phyloP scores from a whole-genome alignment of 2,329 filamentous ascomycete genomes.

The Cryoendolithus antarcticus region DNA sequence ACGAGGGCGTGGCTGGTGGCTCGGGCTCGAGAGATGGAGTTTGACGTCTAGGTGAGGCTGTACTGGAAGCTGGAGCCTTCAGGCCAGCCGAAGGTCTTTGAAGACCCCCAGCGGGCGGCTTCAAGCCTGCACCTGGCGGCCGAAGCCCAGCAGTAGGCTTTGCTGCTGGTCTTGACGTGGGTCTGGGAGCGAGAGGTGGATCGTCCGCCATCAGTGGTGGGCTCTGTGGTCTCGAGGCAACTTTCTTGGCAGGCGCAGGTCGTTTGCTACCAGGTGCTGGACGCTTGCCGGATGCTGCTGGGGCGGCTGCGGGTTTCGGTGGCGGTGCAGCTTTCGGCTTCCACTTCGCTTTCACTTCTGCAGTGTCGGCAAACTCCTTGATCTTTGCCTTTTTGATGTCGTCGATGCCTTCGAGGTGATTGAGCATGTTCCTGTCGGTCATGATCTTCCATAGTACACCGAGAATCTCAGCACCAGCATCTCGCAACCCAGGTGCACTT shows the following conservation, averaged over 20 bases:
- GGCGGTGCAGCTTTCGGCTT: slow-evolving; percentile 68
- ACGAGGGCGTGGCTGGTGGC: slow-evolving; percentile 22
- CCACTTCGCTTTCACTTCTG: slow-evolving; percentile 77
- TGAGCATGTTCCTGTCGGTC: slow-evolving; percentile 89
- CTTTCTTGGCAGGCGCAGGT: slow-evolving; percentile 30
- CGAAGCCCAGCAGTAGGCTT: slow-evolving; percentile 24
- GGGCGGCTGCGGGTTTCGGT: slow-evolving; percentile 44
- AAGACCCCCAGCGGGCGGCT: slow-evolving; percentile 27
- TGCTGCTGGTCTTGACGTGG: slow-evolving; percentile 40
- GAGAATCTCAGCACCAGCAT: slow-evolving; percentile 81
- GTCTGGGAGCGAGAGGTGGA: slow-evolving; percentile 46
- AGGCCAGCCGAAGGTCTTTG: slow-evolving; percentile 29
- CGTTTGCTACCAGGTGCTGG: slow-evolving; percentile 37
- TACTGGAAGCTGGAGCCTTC: slow-evolving; percentile 19
- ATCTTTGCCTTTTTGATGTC: slow-evolving; percentile 93
- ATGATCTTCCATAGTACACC: slow-evolving; percentile 98
- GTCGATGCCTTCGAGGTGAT: slow-evolving; percentile 80
- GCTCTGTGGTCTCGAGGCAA: slow-evolving; percentile 28
- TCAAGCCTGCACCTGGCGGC: slow-evolving; percentile 16
- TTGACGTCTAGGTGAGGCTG: slow-evolving; percentile 20
- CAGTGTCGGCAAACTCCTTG: slow-evolving; percentile 76
- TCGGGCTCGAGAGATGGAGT: slow-evolving; percentile 16
- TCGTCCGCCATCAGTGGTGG: slow-evolving; percentile 35
- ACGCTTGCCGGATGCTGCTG: slow-evolving; percentile 35
- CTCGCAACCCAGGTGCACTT: slow-evolving; percentile 71